Percentiles rank a stretch among this genome's conserved stretches.
phyloP scores from a whole-genome alignment of 1,284 basidiomycete species.

The Marasmius tenuissimus region DNA sequence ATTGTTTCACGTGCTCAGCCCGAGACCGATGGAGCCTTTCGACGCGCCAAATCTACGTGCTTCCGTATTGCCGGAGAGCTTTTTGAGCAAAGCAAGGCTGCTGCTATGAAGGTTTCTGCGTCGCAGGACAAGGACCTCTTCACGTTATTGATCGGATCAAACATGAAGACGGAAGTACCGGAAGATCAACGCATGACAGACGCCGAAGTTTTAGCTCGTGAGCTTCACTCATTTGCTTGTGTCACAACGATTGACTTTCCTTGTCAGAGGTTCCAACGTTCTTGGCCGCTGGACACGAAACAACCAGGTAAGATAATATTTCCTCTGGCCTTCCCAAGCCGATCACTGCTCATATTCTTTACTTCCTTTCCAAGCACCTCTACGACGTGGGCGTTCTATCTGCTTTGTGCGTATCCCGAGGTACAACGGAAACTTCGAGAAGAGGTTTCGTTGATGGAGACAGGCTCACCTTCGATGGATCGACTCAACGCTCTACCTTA shows the following conservation, averaged over 20 bases:
- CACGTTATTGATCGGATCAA: slow-evolving; percentile 59
- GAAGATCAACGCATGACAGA: slow-evolving; percentile 65
- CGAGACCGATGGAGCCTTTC: slow-evolving; percentile 26
- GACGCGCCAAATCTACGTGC: slow-evolving; percentile 17
- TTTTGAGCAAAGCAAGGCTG: slow-evolving; percentile 43
- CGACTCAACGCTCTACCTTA: slow-evolving; percentile 58
- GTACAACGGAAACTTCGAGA: slow-evolving; percentile 68
- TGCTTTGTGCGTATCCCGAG: slow-evolving; percentile 52
- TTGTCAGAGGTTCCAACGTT: slow-evolving; percentile 56
- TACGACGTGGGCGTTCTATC: slow-evolving; percentile 30
- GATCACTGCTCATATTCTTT: background rate
- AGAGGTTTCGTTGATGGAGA: slow-evolving; percentile 54
- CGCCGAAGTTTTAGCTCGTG: slow-evolving; percentile 74
- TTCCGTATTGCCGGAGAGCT: slow-evolving; percentile 43
- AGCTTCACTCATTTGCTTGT: slow-evolving; percentile 26
- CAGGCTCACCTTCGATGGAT: slow-evolving; percentile 60
- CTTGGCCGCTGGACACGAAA: slow-evolving; percentile 76
- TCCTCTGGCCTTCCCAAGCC: background rate
- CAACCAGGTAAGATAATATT: slow-evolving; percentile 48
- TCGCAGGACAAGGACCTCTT: slow-evolving; percentile 44
- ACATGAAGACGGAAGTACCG: slow-evolving; percentile 58
- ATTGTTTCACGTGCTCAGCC: slow-evolving; percentile 18
- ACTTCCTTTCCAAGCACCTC: background rate
- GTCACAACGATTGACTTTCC: background rate
- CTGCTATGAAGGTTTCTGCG: slow-evolving; percentile 26